Base-by-base conservation (phyloP, 305 asterid genomes). In the Fraxinus platypoda region DNA sequence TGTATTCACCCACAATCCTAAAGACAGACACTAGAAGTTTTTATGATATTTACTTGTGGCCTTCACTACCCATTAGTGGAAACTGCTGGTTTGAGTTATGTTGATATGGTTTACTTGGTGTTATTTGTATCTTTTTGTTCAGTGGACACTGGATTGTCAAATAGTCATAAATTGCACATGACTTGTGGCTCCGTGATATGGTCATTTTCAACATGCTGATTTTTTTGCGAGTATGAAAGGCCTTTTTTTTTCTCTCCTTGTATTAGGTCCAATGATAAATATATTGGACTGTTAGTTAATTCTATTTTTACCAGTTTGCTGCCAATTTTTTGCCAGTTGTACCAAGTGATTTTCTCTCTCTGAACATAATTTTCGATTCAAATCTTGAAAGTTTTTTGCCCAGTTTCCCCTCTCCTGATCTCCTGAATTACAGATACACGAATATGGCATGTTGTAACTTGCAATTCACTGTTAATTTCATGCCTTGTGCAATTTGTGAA, bases 401-500 rank as follows among this genome's bases (percentile, higher is more conserved):
- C 25, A 43, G 35, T 76, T 34, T 77, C 78, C 54, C 33, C 57
- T 68, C 77, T 38, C 4, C 70, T n/a, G 73, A 76, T 54, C 33
- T 52, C 64, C 35, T 74, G 75, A 30, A 73, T 59, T 84, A 25
- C n/a, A 68, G 78, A 41, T 77, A 70, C 31, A n/a, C 46, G 38
- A 79, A 64, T 73, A 83, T 74, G 80, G 31, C 70, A 80, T 76
- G 52, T 57, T 62, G 59, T n/a, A 11, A n/a, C 52, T 28, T 30
- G 73, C 34, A 68, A 68, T 30, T 4, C 38, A 68, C 75, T 7
- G 11, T 68, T 68, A 28, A 12, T 68, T 68, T 68, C 37, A 68
- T 30, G 38, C 38, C 9, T 68, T 13, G 4, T 30, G 37, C 75
- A 68, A 68, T 30, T 28, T 68, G 37, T 13, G 11, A 13, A 68